A percentile compares a stretch with the other conserved stretches of the same genome.
Evolutionary conservation across 257 asterid species (phyloP).

Genomic region (Ocimum tenuiflorum): DNA sequence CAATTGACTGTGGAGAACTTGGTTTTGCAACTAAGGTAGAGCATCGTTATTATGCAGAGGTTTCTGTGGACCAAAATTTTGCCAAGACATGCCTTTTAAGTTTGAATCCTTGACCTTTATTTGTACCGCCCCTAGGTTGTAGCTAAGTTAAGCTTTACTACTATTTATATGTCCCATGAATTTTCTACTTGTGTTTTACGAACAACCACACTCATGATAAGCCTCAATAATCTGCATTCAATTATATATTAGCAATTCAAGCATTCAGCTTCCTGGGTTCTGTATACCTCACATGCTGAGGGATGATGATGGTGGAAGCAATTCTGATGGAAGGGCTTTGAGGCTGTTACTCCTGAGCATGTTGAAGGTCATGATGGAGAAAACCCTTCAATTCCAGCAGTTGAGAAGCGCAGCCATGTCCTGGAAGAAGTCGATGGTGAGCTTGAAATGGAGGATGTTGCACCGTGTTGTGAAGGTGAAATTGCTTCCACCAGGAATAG

Average conservation of each 20-base stretch:
- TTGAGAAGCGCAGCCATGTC: constrained; percentile 67
- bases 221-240: constrained; percentile 9
- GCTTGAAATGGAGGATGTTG: constrained; percentile 95
- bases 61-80: constrained; percentile 5
- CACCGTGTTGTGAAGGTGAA: constrained; percentile 54
- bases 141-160: neutral
- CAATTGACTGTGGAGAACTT: constrained; percentile 77
- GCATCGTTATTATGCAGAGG: neutral
- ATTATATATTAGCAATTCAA: constrained; percentile 63
- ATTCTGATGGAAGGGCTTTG: constrained; percentile 85
- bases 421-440: constrained; percentile 92
- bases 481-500: constrained; percentile 35
- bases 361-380: constrained; percentile 40
- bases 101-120: neutral
- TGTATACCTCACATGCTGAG: constrained; percentile 74
- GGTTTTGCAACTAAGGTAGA: constrained; percentile 84
- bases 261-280: constrained; percentile 80
- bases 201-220: constrained; percentile 6
- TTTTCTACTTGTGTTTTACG: constrained; percentile 10
- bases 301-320: constrained; percentile 56
- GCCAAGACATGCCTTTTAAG: neutral
- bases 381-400: constrained; percentile 20
- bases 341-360: constrained; percentile 89
- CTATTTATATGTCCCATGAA: neutral
- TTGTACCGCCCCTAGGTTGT: no score